phyloP scores from a whole-genome alignment of 1,284 basidiomycete genomes.

The Afroboletus lepidellus region DNA sequence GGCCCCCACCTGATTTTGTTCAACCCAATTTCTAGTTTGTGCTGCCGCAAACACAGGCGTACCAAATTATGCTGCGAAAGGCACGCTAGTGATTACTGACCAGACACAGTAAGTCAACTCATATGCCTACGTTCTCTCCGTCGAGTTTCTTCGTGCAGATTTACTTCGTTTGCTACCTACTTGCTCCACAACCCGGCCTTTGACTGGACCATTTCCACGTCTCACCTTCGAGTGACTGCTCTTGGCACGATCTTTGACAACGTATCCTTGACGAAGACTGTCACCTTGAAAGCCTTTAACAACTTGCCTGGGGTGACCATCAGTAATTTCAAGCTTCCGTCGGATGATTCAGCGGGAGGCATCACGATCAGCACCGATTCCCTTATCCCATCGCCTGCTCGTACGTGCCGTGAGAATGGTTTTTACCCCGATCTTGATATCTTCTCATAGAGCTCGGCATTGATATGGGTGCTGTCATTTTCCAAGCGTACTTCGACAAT shows the following conservation, averaged over 20 bases:
- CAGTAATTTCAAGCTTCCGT: slow-evolving; percentile 66
- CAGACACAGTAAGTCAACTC: slow-evolving; percentile 39
- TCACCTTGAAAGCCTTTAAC: slow-evolving; percentile 74
- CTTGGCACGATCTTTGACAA: slow-evolving; percentile 70
- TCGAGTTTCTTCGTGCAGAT: slow-evolving; percentile 36
- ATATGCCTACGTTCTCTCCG: background rate
- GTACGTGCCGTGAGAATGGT: slow-evolving; percentile 38
- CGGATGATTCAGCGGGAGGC: slow-evolving; percentile 63
- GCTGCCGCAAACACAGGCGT: slow-evolving; percentile 67
- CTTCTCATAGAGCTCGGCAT: slow-evolving; percentile 60
- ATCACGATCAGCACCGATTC: slow-evolving; percentile 71
- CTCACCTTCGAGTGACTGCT: slow-evolving; percentile 60
- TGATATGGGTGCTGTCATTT: slow-evolving; percentile 67
- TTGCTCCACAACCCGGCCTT: slow-evolving; percentile 67
- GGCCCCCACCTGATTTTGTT: background rate
- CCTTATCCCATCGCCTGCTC: slow-evolving; percentile 64
- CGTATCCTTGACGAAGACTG: slow-evolving; percentile 60
- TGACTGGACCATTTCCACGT: slow-evolving; percentile 69
- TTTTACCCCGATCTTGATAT: background rate
- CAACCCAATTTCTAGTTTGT: slow-evolving; percentile 47
- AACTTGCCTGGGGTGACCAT: slow-evolving; percentile 67
- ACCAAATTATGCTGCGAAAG: slow-evolving; percentile 58
- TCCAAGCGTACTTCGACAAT: slow-evolving; percentile 60
- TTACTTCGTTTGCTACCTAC: slow-evolving; percentile 67
- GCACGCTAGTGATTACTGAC: slow-evolving; percentile 55